Conservation (phyloP, 1,284 basidiomycete genomes). For the Ceratobasidium sp. region DNA sequence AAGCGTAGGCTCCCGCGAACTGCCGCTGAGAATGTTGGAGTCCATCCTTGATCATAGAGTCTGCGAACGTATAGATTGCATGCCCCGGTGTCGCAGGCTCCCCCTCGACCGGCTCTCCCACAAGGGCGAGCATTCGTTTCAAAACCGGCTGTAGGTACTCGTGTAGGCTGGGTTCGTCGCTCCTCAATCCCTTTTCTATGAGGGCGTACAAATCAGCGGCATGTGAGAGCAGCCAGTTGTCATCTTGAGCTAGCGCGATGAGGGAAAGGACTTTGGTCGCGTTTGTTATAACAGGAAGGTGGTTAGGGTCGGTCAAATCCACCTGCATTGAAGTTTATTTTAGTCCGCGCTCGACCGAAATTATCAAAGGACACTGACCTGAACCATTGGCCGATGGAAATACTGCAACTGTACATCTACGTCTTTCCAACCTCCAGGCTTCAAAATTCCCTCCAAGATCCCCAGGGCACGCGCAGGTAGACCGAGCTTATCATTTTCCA, state of each 20-base stretch:
- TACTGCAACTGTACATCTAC: conserved; percentile 92
- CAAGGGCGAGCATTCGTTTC: conserved; percentile 84
- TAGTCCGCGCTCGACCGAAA: conserved; percentile 23
- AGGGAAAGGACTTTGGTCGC: conserved; percentile 92
- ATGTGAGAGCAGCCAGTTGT: conserved; percentile 85
- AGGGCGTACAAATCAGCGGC: conserved; percentile 86
- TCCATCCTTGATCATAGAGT: conserved; percentile 82
- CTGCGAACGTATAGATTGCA: conserved; percentile 83
- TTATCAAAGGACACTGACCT: conserved; percentile 61
- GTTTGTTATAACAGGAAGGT: conserved; percentile 75
- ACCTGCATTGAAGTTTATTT: conserved; percentile 31
- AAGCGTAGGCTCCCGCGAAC: conserved; percentile 77
- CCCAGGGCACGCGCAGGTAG: conserved; percentile 81
- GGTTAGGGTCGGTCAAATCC: conserved; percentile 59
- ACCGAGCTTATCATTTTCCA: conserved; percentile 67
- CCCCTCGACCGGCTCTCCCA: conserved; percentile 84
- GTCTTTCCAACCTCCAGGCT: conserved; percentile 89
- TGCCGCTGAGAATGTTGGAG: conserved; percentile 67
- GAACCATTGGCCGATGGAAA: conserved; percentile 84
- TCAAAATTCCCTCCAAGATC: conserved; percentile 83
- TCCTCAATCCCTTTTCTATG: conserved; percentile 86
- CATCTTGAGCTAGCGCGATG: conserved; percentile 83
- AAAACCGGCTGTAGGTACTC: conserved; percentile 86
- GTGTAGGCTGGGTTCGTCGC: conserved; percentile 79
- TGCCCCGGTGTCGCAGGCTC: conserved; percentile 73